Base-by-base conservation (phyloP, 345 rosid species). In the Clarkia xantiana region DNA sequence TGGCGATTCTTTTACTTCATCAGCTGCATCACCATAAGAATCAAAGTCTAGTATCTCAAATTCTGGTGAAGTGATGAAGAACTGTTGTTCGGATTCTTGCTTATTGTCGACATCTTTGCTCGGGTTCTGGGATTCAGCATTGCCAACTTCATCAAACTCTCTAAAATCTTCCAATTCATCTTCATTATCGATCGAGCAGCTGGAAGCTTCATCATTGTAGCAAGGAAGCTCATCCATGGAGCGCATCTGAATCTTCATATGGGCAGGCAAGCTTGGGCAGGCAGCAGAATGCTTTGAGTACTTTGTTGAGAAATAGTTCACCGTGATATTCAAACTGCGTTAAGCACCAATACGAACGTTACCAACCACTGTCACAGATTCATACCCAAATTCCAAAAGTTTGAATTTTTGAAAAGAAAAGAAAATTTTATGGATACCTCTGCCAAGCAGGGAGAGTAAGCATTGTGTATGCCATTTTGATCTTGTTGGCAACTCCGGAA, bases 291-390 rank as follows among this genome's bases (percentile, higher is more conserved):
- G 78, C 13, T 51, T 69, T 1, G 52, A 64, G 72, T 86, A 76
- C 59, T 79, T 91, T n/a, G 98, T 67, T 14, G 96, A 91, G 71
- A 91, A 84, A 58, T 74, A 86, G 69, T 91, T 84, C 22, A 84
- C 80, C 0, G 73, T 76, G 43, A 86, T 73, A 70, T 70, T 72
- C 71, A 91, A 63, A 68, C 94, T 86, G 62, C 50, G 1, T 36
- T 13, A 40, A 18, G n/a, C 43, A 47, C 36, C 14, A n/a, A 47
- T 0, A 0, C 7, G 36, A 29, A 29, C 8, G 36, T 29, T 29
- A 29, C 7, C 6, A 7, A 29, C 36, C 6, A 29, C 6, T 29
- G 9, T 29, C 9, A n/a, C 40, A 10, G 34, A 53, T 11, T 49
- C 1, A 3, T 0, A 39, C 11, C n/a, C n/a, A n/a, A n/a, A n/a